Base-by-base conservation (phyloP, 2,329 filamentous ascomycete species). In the Penicillium sp. region DNA sequence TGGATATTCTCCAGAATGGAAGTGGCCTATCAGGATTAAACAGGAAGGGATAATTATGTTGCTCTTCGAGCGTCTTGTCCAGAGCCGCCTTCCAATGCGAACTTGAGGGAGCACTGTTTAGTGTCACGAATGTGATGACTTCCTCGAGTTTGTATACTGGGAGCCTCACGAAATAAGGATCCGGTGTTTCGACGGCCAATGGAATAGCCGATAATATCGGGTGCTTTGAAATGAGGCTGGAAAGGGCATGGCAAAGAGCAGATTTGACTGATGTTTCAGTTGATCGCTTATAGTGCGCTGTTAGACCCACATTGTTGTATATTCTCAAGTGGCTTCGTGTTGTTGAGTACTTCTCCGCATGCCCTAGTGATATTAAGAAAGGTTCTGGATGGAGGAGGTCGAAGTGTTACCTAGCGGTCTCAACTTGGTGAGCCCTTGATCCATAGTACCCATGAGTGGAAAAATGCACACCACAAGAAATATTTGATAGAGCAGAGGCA, bases 141-240 rank as follows among this genome's bases (percentile, higher is more conserved):
- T 46, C 44, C n/a, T 32, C 39, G 13, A 50, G 41, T 45, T 4
- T 8, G 40, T 45, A 39, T 14, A 40, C 44, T 9, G 48, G 48
- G 13, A 50, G 41, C n/a, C 48, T 31, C 31, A 45, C 21, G 32
- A 50, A 50, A 36, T 18, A 50, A 5, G 48, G 48, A 44, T 50
- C n/a, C 16, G 32, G n/a, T 16, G 48, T 50, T n/a, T 50, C 41
- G 38, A 31, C 27, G 10, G 40, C 48, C 24, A 50, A n/a, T 45
- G 48, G 48, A 45, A 50, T 39, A 7, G 48, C 40, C 18, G 48
- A 50, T 18, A 50, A 41, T 27, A 45, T 50, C 31, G 48, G 48
- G n/a, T 50, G 48, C 18, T 50, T 45, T 10, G 32, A 45, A 18
- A 50, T 50, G 41, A 50, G 48, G 32, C 21, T 31, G 31, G 48